Evolutionary conservation across 768 basidiomycete species (phyloP).

Genomic region (Crepidotus variabilis): DNA sequence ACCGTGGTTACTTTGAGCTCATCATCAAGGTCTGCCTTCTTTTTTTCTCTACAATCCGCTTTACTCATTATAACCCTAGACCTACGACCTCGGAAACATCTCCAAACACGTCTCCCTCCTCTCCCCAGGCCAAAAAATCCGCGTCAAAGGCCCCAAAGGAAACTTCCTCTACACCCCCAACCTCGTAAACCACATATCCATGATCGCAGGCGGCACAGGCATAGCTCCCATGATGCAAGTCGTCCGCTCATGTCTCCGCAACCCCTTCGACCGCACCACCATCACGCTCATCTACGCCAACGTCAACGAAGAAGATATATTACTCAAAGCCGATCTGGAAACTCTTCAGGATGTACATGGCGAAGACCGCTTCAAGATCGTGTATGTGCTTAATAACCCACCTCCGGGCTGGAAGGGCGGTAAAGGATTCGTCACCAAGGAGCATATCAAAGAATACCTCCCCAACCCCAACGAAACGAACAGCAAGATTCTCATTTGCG

Average conservation of each 20-base stretch:
- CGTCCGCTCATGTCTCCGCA: conserved; percentile 89
- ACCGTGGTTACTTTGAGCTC: conserved; percentile 92
- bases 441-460: conserved; percentile 81
- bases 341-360: conserved; percentile 58
- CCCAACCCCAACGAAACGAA: conserved; percentile 57
- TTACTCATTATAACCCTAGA: conserved; percentile 37
- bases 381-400: conserved; percentile 94
- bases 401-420: conserved; percentile 85
- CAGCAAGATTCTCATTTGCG: conserved; percentile 87
- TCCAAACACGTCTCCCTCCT: conserved; percentile 80
- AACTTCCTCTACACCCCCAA: conserved; percentile 81
- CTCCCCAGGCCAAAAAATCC: conserved; percentile 83
- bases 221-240: conserved; percentile 99
- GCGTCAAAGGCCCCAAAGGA: conserved; percentile 95
- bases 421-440: conserved; percentile 89
- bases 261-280: conserved; percentile 79
- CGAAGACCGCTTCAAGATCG: conserved; percentile 62
- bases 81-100: conserved; percentile 97
- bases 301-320: conserved; percentile 88
- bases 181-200: conserved; percentile 77
- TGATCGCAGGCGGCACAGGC: conserved; percentile 99
- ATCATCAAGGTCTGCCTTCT: conserved; percentile 77
- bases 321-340: conserved; percentile 86
- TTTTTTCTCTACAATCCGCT: conserved; percentile 3
- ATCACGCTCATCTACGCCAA: conserved; percentile 95